Evolutionary conservation across 139 green algal species (phyloP).

Genomic region (Closterium sp.): DNA sequence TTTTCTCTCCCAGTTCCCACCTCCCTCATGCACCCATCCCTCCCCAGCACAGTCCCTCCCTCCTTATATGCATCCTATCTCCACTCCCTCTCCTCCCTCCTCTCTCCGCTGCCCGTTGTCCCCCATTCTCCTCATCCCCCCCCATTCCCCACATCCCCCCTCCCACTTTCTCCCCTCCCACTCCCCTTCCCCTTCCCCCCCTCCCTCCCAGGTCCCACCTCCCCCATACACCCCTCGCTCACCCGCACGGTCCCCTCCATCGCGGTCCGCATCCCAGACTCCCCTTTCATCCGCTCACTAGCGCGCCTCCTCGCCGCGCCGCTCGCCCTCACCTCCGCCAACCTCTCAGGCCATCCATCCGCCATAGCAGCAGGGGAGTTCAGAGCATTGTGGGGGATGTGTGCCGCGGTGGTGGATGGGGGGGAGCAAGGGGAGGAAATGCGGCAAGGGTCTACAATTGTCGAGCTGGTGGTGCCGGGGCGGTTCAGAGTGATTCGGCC

Average conservation of each 20-base stretch:
- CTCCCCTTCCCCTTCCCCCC: too few relatives aligned
- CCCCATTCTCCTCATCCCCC: too few relatives aligned
- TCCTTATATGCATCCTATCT: too few relatives aligned
- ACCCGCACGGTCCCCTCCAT: constrained; percentile 46
- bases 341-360: constrained; percentile 41
- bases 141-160: too few relatives aligned
- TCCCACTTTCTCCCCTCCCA: too few relatives aligned
- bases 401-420: constrained; percentile 52
- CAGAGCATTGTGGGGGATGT: constrained; percentile 36
- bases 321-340: constrained; percentile 53
- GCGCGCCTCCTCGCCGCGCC: constrained; percentile 16
- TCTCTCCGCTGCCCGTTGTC: too few relatives aligned
- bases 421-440: constrained; percentile 8
- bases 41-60: too few relatives aligned
- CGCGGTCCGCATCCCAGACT: constrained; percentile 47
- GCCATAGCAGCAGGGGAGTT: constrained; percentile 49
- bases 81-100: too few relatives aligned
- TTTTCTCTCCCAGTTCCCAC: too few relatives aligned
- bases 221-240: constrained; percentile 32
- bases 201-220: neutral
- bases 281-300: constrained; percentile 41
- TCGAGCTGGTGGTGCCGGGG: constrained; percentile 44
- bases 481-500: constrained; percentile 43
- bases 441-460: constrained; percentile 47
- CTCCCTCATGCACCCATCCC: too few relatives aligned